Percentiles rank a stretch among this genome's conserved stretches.
Conservation (phyloP, 768 basidiomycete species). For the Lactifluus volemus region DNA sequence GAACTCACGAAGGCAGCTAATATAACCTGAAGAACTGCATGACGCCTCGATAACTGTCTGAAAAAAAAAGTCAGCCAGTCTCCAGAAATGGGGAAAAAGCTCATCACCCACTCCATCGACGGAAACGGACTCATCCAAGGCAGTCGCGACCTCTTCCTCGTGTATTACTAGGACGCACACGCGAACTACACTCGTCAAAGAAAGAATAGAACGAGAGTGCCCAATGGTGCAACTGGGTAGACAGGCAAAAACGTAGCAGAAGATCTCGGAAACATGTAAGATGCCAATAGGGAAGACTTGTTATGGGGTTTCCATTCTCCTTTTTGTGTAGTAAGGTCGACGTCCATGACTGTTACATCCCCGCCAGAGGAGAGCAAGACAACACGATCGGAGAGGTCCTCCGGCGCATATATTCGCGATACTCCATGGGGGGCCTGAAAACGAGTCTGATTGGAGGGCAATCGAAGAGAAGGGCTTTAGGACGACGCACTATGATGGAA, state of each 20-base stretch:
- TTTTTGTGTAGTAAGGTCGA: slow-evolving; percentile 24
- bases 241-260: slow-evolving; percentile 26
- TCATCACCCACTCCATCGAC: slow-evolving; percentile 7
- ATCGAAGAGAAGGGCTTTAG: slow-evolving; percentile 4
- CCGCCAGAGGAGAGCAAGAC: slow-evolving; percentile 30
- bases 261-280: slow-evolving; percentile 26
- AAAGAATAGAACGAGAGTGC: slow-evolving; percentile 19
- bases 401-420: slow-evolving; percentile 30
- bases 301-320: slow-evolving; percentile 17
- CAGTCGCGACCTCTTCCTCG: not conserved
- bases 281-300: slow-evolving; percentile 26
- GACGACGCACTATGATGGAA: slow-evolving; percentile 31
- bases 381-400: slow-evolving; percentile 23
- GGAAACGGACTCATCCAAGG: not conserved
- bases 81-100: not conserved
- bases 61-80: not conserved
- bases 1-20: slow-evolving; percentile 27
- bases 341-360: slow-evolving; percentile 27
- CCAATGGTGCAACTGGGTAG: slow-evolving; percentile 6
- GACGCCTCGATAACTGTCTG: slow-evolving; percentile 26
- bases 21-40: slow-evolving; percentile 25
- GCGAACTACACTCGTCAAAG: not conserved
- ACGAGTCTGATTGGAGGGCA: not conserved
- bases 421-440: slow-evolving; percentile 38
- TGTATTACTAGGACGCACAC: slow-evolving; percentile 21